These are phyloP conservation scores for Colletotrichum gloeosporioides DNA, from an alignment of 2,329 filamentous ascomycete species.

Conservation along the genomic window DNA sequence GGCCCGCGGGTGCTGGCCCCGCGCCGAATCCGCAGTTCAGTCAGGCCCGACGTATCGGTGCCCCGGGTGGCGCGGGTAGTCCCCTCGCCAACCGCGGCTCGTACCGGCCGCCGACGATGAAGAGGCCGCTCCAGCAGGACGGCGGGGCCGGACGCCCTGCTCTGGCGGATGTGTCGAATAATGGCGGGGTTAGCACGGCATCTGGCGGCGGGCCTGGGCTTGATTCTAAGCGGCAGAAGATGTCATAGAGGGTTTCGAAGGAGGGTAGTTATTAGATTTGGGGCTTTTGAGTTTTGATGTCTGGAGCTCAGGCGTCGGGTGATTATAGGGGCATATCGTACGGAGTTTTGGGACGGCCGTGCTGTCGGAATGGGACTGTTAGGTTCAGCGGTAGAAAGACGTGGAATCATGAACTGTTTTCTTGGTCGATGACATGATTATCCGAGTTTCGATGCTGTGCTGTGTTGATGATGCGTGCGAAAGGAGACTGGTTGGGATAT, in stretches of 20 bases:
- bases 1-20: background rate
- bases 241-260: constrained; percentile 19
- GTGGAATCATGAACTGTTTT: background rate
- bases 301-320: background rate
- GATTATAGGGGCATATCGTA: background rate
- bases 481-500: too few species aligned
- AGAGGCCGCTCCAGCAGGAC: constrained; percentile 30
- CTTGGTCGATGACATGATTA: background rate
- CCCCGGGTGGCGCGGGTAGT: constrained; percentile 58
- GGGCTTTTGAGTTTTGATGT: background rate
- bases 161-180: constrained; percentile 57
- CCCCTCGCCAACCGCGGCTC: constrained; percentile 63
- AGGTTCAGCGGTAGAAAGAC: background rate
- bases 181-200: constrained; percentile 34
- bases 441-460: background rate
- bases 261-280: background rate
- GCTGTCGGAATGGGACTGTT: background rate
- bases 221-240: constrained; percentile 61
- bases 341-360: background rate
- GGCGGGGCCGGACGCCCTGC: constrained; percentile 42
- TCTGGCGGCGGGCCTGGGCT: constrained; percentile 28
- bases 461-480: background rate
- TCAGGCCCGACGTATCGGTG: constrained; percentile 62
- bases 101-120: constrained; percentile 64
- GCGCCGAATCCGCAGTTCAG: constrained; percentile 60